A percentile compares a stretch with the other conserved stretches of the same genome.
Evolutionary conservation across 495 filamentous ascomycete species (phyloP).

Genomic region (Antarctomyces pellizariae): DNA sequence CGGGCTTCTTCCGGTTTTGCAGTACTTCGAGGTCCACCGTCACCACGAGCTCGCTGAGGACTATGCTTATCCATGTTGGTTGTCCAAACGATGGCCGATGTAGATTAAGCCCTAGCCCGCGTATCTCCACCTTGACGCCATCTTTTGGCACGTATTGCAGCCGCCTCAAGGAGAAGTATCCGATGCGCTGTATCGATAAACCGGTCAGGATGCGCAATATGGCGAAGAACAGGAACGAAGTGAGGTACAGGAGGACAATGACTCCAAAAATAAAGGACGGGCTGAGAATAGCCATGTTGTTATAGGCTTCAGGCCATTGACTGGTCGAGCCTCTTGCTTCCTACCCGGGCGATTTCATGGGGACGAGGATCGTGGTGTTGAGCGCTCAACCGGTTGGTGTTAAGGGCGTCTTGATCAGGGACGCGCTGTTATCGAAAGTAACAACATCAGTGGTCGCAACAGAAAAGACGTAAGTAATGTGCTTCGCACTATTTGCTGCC

Average conservation of each 20-base stretch:
- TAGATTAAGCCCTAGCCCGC: constrained; percentile 64
- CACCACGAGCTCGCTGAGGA: constrained; percentile 62
- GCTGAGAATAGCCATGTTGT: constrained; percentile 19
- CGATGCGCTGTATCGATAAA: constrained; percentile 84
- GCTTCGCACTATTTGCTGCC: too few species aligned
- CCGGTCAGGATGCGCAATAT: constrained; percentile 80
- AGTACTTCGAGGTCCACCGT: constrained; percentile 51
- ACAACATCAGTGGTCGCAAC: too few species aligned
- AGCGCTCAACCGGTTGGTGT: too few species aligned
- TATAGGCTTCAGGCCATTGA: too few species aligned
- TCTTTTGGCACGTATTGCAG: constrained; percentile 71
- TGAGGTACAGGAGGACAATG: constrained; percentile 66
- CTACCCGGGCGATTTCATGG: too few species aligned
- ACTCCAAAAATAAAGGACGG: constrained; percentile 70
- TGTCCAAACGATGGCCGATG: constrained; percentile 91
- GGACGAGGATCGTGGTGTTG: too few species aligned
- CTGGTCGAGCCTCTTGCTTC: too few species aligned
- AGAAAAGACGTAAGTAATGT: too few species aligned
- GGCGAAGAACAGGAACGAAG: constrained; percentile 82
- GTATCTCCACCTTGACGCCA: constrained; percentile 72
- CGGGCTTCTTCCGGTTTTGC: constrained; percentile 19
- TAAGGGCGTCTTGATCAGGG: too few species aligned
- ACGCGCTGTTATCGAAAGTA: too few species aligned
- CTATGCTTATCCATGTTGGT: constrained; percentile 88
- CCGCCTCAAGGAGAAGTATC: constrained; percentile 73